Evolutionary conservation across 768 basidiomycete genomes (phyloP).

Genomic region (Pleurotus sapidus): DNA sequence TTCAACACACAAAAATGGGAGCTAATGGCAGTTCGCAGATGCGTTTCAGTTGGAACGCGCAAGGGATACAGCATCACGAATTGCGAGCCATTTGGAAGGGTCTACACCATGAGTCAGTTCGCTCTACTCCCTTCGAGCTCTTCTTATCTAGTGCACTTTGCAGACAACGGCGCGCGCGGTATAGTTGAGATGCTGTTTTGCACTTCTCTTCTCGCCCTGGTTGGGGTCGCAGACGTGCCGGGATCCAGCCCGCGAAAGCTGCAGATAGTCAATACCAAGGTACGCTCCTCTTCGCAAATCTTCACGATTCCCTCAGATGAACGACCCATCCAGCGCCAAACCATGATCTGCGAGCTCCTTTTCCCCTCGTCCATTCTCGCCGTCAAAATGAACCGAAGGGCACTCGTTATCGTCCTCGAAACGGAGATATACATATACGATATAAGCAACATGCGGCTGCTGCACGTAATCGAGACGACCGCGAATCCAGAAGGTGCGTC

Average conservation of each 20-base stretch:
- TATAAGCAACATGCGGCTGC: slow-evolving; percentile 95
- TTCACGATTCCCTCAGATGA: slow-evolving; percentile 5
- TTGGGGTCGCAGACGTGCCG: slow-evolving; percentile 93
- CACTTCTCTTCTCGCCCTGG: slow-evolving; percentile 95
- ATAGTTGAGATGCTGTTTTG: slow-evolving; percentile 99
- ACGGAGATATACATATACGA: slow-evolving; percentile 99
- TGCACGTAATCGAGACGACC: slow-evolving; percentile 96
- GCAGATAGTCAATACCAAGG: slow-evolving; percentile 99
- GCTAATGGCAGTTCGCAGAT: slow-evolving; percentile 38
- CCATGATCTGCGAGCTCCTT: slow-evolving; percentile 96
- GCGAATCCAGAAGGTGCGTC: slow-evolving; percentile 88
- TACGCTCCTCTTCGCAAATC: slow-evolving; percentile 25
- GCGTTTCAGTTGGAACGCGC: slow-evolving; percentile 91
- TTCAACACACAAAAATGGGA: not conserved
- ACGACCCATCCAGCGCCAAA: slow-evolving; percentile 68
- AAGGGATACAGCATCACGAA: slow-evolving; percentile 98
- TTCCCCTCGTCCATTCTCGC: slow-evolving; percentile 96
- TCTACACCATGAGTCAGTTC: slow-evolving; percentile 88
- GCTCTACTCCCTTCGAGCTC: not conserved
- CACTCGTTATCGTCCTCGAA: slow-evolving; percentile 93
- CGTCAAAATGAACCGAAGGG: slow-evolving; percentile 98
- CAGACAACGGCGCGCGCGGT: slow-evolving; percentile 91
- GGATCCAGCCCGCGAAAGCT: slow-evolving; percentile 88
- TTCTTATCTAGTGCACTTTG: not conserved
- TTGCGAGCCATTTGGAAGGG: slow-evolving; percentile 95